phyloP scores from a whole-genome alignment of 768 basidiomycete genomes.

The Boletus vinaceobasis region DNA sequence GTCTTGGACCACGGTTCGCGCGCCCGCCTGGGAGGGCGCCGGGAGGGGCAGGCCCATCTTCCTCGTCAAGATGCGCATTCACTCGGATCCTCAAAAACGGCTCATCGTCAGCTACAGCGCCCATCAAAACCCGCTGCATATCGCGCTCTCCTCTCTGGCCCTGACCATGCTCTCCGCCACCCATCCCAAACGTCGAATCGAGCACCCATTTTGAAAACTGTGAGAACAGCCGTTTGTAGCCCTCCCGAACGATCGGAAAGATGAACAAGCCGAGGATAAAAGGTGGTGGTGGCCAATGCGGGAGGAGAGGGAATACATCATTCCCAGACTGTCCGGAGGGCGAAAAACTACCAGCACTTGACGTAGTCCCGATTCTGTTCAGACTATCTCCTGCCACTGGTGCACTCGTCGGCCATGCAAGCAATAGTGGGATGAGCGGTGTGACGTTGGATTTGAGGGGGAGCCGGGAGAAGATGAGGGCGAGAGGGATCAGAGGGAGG shows the following conservation, averaged over 20 bases:
- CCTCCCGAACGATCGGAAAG: slow-evolving; percentile 44
- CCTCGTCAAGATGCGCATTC: slow-evolving; percentile 35
- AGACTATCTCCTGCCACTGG: slow-evolving; percentile 15
- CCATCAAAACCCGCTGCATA: slow-evolving; percentile 24
- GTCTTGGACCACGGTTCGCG: slow-evolving; percentile 10
- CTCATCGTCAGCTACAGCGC: slow-evolving; percentile 24
- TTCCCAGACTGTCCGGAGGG: background rate
- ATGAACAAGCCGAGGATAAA: slow-evolving; percentile 52
- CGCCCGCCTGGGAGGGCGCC: slow-evolving; percentile 13
- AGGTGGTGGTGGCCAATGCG: slow-evolving; percentile 59
- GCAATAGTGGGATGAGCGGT: slow-evolving; percentile 21
- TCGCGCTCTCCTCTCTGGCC: slow-evolving; percentile 15
- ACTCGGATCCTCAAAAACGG: slow-evolving; percentile 30
- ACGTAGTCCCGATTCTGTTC: background rate
- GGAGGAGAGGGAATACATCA: slow-evolving; percentile 29
- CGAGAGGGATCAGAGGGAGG: slow-evolving; percentile 67
- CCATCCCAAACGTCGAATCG: slow-evolving; percentile 28
- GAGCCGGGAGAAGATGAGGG: slow-evolving; percentile 62
- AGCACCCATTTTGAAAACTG: slow-evolving; percentile 43
- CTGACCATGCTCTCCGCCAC: slow-evolving; percentile 8
- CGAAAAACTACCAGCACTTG: background rate
- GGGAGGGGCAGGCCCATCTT: slow-evolving; percentile 11
- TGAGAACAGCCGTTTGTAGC: slow-evolving; percentile 43
- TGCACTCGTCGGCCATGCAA: slow-evolving; percentile 30
- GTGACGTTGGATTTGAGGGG: slow-evolving; percentile 32